Conservation (phyloP, 345 rosid genomes). For the Pseudoturritis turrita region DNA sequence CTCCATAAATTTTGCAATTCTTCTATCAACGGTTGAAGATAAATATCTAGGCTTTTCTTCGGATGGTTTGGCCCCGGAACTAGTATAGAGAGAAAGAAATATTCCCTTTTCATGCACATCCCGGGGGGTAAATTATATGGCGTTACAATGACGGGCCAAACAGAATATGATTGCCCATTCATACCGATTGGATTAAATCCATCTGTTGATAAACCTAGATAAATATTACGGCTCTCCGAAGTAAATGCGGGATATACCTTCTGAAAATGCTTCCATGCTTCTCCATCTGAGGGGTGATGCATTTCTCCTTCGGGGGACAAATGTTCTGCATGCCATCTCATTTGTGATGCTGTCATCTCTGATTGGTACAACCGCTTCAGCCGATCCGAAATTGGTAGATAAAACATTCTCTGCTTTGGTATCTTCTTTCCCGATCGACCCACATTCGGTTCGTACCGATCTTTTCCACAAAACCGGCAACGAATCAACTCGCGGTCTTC, state of each 20-base stretch:
- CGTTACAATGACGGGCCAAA: neutral
- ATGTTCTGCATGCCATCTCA: too few relatives aligned
- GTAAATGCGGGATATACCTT: neutral
- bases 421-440: neutral
- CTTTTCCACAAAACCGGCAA: neutral
- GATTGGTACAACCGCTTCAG: too few relatives aligned
- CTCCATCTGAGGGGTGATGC: neutral
- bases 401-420: neutral
- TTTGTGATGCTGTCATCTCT: neutral
- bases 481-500: neutral
- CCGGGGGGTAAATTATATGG: neutral
- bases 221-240: neutral
- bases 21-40: neutral
- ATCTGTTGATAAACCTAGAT: neutral
- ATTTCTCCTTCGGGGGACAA: neutral
- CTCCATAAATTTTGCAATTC: neutral
- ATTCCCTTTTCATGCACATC: slow-evolving; percentile 5
- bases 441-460: neutral
- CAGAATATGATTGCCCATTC: neutral
- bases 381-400: neutral
- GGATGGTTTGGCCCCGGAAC: neutral
- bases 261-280: too few relatives aligned
- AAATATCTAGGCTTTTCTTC: neutral
- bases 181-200: neutral
- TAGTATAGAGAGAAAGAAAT: neutral